Conservation (phyloP, 1,284 basidiomycete species). For the Cutaneotrichosporon sp. region DNA sequence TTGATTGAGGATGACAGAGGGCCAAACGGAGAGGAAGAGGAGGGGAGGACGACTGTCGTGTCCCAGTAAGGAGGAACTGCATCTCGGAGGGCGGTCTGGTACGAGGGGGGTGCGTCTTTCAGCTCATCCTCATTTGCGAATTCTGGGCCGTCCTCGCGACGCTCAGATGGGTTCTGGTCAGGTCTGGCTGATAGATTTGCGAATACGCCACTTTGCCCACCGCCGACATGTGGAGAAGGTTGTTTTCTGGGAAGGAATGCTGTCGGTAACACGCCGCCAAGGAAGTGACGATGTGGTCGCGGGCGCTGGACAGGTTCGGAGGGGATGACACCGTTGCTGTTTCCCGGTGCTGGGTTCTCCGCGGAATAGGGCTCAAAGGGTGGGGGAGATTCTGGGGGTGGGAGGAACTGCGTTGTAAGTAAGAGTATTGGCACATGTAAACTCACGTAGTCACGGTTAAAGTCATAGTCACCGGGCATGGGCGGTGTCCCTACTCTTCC, state of each 20-base stretch:
- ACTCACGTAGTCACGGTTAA: conserved; percentile 68
- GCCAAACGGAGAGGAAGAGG: conserved; percentile 49
- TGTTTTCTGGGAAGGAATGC: conserved; percentile 59
- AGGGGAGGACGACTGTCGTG: conserved; percentile 75
- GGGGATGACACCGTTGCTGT: conserved; percentile 72
- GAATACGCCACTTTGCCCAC: conserved; percentile 91
- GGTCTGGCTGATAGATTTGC: conserved; percentile 93
- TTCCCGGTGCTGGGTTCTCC: conserved; percentile 62
- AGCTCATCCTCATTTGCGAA: conserved; percentile 70
- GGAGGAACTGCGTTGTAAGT: conserved; percentile 30
- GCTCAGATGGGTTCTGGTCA: conserved; percentile 48
- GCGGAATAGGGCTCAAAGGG: conserved; percentile 59
- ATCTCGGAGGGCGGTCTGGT: conserved; percentile 82
- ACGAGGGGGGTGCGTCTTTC: conserved; percentile 82
- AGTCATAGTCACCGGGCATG: conserved; percentile 62
- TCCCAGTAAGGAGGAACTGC: conserved; percentile 96
- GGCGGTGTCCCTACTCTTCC: conserved; percentile 4
- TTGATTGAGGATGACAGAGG: conserved; percentile 47
- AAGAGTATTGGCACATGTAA: neutral
- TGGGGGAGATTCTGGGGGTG: conserved; percentile 77
- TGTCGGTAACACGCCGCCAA: conserved; percentile 67
- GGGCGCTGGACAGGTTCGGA: conserved; percentile 52
- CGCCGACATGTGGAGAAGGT: conserved; percentile 50
- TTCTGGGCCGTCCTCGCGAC: conserved; percentile 61
- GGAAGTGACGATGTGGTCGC: conserved; percentile 57